phyloP scores from a whole-genome alignment of 1,284 basidiomycete genomes.

The Malassezia furfur region DNA sequence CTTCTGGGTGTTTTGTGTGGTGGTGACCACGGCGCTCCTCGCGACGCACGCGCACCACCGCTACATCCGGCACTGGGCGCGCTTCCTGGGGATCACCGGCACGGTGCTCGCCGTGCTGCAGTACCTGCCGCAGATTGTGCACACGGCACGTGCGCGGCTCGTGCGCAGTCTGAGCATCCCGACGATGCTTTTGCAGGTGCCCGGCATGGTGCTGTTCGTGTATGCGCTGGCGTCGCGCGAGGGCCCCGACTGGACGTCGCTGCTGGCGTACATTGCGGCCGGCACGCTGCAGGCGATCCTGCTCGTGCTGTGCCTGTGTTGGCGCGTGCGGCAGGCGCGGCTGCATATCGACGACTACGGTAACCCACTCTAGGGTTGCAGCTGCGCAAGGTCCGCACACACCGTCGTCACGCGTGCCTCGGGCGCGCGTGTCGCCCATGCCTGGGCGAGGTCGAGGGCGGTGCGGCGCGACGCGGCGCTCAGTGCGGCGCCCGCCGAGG shows the following conservation, averaged over 20 bases:
- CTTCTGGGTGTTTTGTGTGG: conserved; percentile 60
- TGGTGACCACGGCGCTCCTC: not conserved
- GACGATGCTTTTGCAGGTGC: conserved; percentile 90
- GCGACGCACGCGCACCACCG: not conserved
- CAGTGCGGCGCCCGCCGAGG: not conserved
- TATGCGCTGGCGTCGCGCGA: conserved; percentile 53
- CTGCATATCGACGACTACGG: conserved; percentile 91
- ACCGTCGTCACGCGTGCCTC: conserved; percentile 7
- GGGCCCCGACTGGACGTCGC: conserved; percentile 34
- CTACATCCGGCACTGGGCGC: conserved; percentile 57
- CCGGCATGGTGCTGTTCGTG: conserved; percentile 80
- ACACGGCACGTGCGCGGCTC: conserved; percentile 67
- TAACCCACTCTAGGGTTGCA: not conserved
- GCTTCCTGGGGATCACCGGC: conserved; percentile 74
- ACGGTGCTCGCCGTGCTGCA: conserved; percentile 69
- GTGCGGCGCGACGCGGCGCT: not conserved
- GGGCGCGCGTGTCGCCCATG: not conserved
- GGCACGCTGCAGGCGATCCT: conserved; percentile 75
- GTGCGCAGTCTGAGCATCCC: conserved; percentile 85
- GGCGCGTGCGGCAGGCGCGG: conserved; percentile 54
- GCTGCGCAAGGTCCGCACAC: conserved; percentile 5
- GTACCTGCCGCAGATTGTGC: conserved; percentile 74
- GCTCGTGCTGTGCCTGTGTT: conserved; percentile 53
- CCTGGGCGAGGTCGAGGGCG: not conserved
- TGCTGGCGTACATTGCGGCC: conserved; percentile 63